These are phyloP conservation scores for Ensete glaucum DNA, from an alignment of 176 grass and related monocot genomes.

Conservation along the genomic window DNA sequence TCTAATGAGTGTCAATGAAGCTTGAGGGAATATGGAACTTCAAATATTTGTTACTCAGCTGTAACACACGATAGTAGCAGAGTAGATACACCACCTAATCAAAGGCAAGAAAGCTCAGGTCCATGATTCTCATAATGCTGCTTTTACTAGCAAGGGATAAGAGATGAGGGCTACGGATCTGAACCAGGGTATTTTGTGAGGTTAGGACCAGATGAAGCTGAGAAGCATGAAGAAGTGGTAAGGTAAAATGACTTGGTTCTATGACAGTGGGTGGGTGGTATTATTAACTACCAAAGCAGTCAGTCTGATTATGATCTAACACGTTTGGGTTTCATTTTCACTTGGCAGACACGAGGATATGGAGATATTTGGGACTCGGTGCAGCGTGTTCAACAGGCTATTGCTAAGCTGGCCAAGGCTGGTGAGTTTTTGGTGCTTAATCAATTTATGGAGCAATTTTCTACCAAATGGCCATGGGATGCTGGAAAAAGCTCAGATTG, in stretches of 20 bases:
- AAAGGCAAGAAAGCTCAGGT: constrained; percentile 95
- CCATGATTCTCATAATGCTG: constrained; percentile 86
- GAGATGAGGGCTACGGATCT: constrained; percentile 86
- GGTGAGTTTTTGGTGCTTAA: constrained; percentile 93
- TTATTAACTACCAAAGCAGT: neutral
- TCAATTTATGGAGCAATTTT: constrained; percentile 94
- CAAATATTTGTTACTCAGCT: constrained; percentile 78
- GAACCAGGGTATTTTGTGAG: constrained; percentile 88
- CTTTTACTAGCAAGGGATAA: constrained; percentile 89
- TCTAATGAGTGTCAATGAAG: constrained; percentile 79
- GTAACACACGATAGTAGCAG: constrained; percentile 84
- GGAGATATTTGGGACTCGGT: constrained; percentile 85
- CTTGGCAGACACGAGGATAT: constrained; percentile 69
- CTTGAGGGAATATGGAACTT: constrained; percentile 94
- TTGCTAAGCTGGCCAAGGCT: constrained; percentile 70
- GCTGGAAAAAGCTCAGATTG: constrained; percentile 62
- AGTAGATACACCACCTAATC: constrained; percentile 84
- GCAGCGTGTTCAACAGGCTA: constrained; percentile 76
- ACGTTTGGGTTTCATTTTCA: neutral
- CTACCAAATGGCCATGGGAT: constrained; percentile 59
- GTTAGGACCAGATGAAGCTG: constrained; percentile 82
- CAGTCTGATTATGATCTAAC: too few species aligned
- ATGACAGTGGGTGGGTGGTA: neutral
- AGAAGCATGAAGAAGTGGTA: constrained; percentile 79
- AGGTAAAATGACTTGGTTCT: constrained; percentile 33